A percentile compares a stretch with the other conserved stretches of the same genome.
These are phyloP conservation scores for Colletotrichum horii DNA, from an alignment of 2,329 filamentous ascomycete species.

Conservation along the genomic window DNA sequence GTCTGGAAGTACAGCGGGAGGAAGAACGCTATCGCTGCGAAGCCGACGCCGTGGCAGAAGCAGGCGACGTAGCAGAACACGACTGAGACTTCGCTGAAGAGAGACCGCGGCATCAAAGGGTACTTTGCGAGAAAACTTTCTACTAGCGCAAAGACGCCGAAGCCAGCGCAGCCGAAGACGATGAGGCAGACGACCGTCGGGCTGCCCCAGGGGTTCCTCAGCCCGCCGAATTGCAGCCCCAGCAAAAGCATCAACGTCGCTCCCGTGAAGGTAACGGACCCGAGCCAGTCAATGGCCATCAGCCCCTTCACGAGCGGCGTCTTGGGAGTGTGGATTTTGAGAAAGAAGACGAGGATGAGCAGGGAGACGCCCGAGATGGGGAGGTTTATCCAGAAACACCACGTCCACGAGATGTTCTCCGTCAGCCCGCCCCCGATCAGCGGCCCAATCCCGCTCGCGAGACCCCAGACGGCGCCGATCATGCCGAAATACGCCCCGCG, in stretches of 20 bases:
- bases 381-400: conserved; percentile 73
- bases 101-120: conserved; percentile 76
- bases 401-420: conserved; percentile 67
- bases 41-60: conserved; percentile 77
- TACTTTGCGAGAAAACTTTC: conserved; percentile 78
- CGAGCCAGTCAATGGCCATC: conserved; percentile 65
- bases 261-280: conserved; percentile 67
- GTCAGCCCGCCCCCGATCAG: conserved; percentile 74
- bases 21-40: conserved; percentile 81
- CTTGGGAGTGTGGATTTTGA: conserved; percentile 72
- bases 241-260: conserved; percentile 87
- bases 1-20: conserved; percentile 86
- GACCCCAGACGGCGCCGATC: conserved; percentile 64
- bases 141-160: conserved; percentile 71
- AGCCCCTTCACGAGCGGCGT: conserved; percentile 64
- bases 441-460: conserved; percentile 69
- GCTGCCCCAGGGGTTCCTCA: conserved; percentile 76
- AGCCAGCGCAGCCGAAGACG: conserved; percentile 70
- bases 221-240: conserved; percentile 84
- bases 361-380: conserved; percentile 53
- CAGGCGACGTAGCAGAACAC: conserved; percentile 68
- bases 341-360: conserved; percentile 60
- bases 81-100: conserved; percentile 73
- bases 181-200: conserved; percentile 78
- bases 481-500: conserved; percentile 58